These are phyloP conservation scores for Leptographium wingfieldii DNA, from an alignment of 2,329 filamentous ascomycete genomes.

Conservation along the genomic window DNA sequence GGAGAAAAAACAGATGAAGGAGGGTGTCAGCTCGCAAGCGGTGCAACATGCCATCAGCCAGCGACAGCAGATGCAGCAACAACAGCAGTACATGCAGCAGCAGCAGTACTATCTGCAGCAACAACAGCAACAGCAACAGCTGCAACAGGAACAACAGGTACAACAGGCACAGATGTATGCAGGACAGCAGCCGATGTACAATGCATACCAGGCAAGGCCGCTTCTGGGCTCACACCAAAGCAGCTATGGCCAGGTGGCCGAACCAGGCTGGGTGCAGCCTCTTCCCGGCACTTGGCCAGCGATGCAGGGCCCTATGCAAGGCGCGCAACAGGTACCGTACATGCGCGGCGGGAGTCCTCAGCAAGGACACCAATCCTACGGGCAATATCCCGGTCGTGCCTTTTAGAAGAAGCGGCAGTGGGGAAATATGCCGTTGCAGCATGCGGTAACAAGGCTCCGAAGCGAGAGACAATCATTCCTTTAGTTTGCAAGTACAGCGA, in stretches of 20 bases:
- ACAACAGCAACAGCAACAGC: constrained; percentile 18
- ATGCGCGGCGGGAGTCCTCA: not conserved
- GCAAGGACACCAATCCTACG: not conserved
- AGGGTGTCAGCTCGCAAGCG: constrained; percentile 55
- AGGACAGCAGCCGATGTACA: constrained; percentile 3
- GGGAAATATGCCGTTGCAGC: not conserved
- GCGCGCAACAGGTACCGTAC: constrained; percentile 10
- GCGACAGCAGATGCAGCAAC: constrained; percentile 36
- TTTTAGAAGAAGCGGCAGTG: constrained; percentile 13
- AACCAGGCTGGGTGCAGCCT: not conserved
- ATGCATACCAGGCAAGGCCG: constrained; percentile 12
- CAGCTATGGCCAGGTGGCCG: not conserved
- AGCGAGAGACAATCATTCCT: not conserved
- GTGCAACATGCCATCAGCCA: constrained; percentile 63
- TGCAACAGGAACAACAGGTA: constrained; percentile 12
- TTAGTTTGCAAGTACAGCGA: not conserved
- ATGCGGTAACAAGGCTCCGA: not conserved
- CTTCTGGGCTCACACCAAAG: constrained; percentile 10
- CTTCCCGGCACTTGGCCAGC: constrained; percentile 6
- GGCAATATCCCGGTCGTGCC: constrained; percentile 20
- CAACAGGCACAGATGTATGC: constrained; percentile 10
- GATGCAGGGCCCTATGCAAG: not conserved
- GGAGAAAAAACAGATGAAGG: constrained; percentile 59
- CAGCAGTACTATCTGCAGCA: constrained; percentile 16
- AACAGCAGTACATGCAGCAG: constrained; percentile 32